Percentiles rank a stretch among this genome's conserved stretches.
Evolutionary conservation across 192 early-diverging fungal genomes (phyloP).

Genomic region (Backusella luteola): DNA sequence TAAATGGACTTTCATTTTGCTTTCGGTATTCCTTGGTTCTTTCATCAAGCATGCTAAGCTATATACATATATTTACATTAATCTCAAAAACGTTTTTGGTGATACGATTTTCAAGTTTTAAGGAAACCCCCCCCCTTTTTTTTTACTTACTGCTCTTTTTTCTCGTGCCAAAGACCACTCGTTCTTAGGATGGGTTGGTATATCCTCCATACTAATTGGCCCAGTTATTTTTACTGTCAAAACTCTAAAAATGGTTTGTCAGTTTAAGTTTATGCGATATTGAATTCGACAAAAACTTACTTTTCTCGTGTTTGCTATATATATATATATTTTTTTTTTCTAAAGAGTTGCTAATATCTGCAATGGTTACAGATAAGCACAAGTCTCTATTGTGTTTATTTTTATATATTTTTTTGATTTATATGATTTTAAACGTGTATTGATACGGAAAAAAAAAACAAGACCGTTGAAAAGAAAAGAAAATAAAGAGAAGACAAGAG

Average conservation of each 20-base stretch:
- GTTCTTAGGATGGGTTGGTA: conserved; percentile 8
- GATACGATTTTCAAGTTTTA: not conserved
- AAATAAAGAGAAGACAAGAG: not conserved
- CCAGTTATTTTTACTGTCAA: not conserved
- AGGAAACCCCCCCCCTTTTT: not conserved
- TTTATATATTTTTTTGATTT: not conserved
- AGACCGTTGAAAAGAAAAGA: not conserved
- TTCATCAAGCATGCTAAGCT: conserved; percentile 8
- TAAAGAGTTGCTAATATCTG: not conserved
- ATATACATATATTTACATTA: not conserved
- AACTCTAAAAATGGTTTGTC: not conserved
- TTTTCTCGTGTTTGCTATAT: not conserved
- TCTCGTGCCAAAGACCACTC: not conserved
- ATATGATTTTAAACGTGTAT: not conserved
- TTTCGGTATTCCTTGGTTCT: not conserved
- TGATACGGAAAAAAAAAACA: not conserved
- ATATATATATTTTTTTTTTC: not conserved
- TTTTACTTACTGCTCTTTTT: not conserved
- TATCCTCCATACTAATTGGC: not conserved
- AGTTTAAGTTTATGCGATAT: not conserved
- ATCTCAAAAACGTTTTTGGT: not conserved
- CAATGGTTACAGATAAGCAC: not conserved
- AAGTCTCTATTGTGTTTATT: not conserved
- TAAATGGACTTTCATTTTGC: not conserved
- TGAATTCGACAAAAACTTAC: not conserved